Percentiles rank a stretch among this genome's conserved stretches.
phyloP scores from a whole-genome alignment of 2,329 filamentous ascomycete species.

The Eutypella sp. region DNA sequence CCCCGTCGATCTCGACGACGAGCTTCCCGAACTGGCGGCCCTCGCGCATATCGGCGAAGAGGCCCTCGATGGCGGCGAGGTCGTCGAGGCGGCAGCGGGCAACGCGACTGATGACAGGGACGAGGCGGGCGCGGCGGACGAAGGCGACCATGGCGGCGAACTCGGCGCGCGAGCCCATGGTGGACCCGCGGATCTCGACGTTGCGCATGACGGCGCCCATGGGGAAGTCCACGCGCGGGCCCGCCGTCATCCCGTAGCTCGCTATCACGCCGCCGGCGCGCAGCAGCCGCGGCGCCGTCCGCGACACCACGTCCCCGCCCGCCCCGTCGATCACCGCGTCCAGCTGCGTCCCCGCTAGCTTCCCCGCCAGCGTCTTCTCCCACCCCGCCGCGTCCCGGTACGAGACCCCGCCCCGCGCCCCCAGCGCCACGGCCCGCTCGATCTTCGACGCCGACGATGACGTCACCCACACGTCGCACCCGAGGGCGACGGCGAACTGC shows the following conservation, averaged over 20 bases:
- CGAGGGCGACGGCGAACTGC: conserved; percentile 70
- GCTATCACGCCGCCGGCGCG: conserved; percentile 81
- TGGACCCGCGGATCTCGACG: conserved; percentile 78
- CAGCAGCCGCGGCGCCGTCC: conserved; percentile 61
- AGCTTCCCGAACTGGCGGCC: conserved; percentile 89
- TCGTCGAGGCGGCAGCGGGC: conserved; percentile 71
- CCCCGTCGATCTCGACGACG: conserved; percentile 61
- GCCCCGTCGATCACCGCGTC: conserved; percentile 90
- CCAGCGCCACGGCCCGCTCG: conserved; percentile 62
- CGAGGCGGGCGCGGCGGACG: conserved; percentile 66
- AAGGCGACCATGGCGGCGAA: conserved; percentile 89
- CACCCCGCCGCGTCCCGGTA: conserved; percentile 65
- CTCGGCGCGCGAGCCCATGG: conserved; percentile 87
- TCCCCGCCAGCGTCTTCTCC: conserved; percentile 66
- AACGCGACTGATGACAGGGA: conserved; percentile 70
- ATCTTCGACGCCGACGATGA: conserved; percentile 73
- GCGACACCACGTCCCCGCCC: conserved; percentile 71
- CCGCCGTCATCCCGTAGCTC: conserved; percentile 85
- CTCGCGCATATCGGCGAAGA: conserved; percentile 86
- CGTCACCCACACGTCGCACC: conserved; percentile 77
- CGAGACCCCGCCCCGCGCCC: conserved; percentile 74
- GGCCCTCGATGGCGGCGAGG: conserved; percentile 68
- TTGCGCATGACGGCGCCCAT: conserved; percentile 85
- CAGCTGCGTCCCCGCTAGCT: conserved; percentile 63
- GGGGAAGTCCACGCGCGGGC: conserved; percentile 78